Conservation (phyloP, 129 eudicot species). For the Pulicaria dysenterica region DNA sequence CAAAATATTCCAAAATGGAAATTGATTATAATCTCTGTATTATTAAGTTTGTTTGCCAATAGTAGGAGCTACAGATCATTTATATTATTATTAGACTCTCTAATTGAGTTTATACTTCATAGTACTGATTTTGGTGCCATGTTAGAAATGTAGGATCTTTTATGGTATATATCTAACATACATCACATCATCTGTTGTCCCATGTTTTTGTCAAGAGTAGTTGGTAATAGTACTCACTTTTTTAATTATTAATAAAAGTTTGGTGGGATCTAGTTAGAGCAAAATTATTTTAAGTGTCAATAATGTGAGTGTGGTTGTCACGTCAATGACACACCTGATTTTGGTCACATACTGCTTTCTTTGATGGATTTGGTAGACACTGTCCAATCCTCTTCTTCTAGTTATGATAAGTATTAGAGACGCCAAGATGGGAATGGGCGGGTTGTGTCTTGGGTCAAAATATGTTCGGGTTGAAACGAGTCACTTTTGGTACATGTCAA, state of each 20-base stretch:
- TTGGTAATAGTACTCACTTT: background rate
- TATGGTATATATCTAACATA: conserved; percentile 5
- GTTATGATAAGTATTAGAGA: background rate
- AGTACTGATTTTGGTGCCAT: background rate
- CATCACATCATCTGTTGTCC: background rate
- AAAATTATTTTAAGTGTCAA: conserved; percentile 1
- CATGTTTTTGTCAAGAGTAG: conserved; percentile 15
- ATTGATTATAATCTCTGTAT: no score
- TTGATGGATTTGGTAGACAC: conserved; percentile 2
- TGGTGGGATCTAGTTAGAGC: conserved; percentile 2
- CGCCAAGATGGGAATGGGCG: no score
- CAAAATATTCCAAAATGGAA: no score
- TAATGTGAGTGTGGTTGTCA: background rate
- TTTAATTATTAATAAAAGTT: background rate
- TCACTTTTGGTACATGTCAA: no score
- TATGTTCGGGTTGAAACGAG: background rate
- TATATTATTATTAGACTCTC: background rate
- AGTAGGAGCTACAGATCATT: no score
- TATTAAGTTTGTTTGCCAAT: no score
- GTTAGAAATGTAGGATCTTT: background rate
- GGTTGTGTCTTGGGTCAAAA: no score
- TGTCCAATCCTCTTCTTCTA: background rate
- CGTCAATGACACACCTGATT: background rate
- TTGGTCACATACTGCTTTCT: conserved; percentile 9
- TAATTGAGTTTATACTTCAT: background rate